Evolutionary conservation across 805 yeast species (phyloP).

Genomic region (Saccharomycopsis sp.): DNA sequence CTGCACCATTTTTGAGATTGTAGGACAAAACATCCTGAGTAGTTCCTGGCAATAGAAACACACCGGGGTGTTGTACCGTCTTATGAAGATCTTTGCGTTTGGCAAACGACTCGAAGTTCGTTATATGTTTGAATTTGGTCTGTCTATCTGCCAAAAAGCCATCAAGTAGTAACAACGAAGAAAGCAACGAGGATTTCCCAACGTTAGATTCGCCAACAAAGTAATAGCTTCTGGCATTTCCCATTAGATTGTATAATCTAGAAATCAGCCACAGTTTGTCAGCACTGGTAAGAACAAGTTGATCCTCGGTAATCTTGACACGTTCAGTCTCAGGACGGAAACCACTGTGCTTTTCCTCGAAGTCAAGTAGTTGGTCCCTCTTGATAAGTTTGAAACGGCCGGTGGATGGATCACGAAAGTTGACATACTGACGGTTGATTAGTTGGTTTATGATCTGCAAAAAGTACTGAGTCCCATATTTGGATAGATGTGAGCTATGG

Average conservation of each 20-base stretch:
- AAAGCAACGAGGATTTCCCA: conserved; percentile 62
- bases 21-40: conserved; percentile 18
- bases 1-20: conserved; percentile 4
- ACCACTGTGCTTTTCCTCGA: background rate
- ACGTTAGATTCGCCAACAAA: conserved; percentile 61
- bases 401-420: background rate
- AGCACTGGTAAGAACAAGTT: conserved; percentile 45
- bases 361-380: background rate
- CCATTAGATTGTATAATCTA: conserved; percentile 33
- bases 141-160: background rate
- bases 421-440: background rate
- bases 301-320: conserved; percentile 4
- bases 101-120: background rate
- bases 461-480: conserved; percentile 9
- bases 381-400: background rate
- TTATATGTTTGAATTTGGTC: background rate
- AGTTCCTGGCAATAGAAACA: conserved; percentile 18
- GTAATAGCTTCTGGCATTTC: conserved; percentile 33
- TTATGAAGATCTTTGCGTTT: conserved; percentile 1
- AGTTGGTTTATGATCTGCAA: conserved; percentile 5
- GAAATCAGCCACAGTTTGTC: conserved; percentile 45
- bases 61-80: conserved; percentile 14
- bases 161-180: conserved; percentile 33
- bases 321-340: conserved; percentile 5
- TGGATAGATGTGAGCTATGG: conserved; percentile 4